Evolutionary conservation across 2,329 filamentous ascomycete genomes (phyloP), one percentile per base, ranked within the genome.

Genomic region (Fusarium praegraminearum): DNA sequence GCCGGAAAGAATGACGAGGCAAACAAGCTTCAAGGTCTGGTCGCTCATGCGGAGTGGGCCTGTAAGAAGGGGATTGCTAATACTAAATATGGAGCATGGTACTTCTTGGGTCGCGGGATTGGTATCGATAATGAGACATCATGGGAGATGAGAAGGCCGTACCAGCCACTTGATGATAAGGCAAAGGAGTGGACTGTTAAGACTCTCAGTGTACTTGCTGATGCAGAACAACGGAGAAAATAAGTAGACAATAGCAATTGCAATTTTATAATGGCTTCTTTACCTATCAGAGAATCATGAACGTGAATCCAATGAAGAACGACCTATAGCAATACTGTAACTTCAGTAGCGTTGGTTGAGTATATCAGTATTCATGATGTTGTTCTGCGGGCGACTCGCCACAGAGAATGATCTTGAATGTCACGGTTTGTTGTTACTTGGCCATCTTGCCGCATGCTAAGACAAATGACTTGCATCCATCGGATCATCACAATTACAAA

Each of bases 11-110:
- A 76, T 1, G 77, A 80, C 0, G 80, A 83, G 50, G 81, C 82
- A 2, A 75, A 71, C 22, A 73, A 70, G 28, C 69, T 84, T 30
- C 83, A 85, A 49, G 79, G 79, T 5, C 63, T 80, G 5, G 80
- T 85, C 0, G 82, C 83, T 2, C 80, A 82, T 49, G 83, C 83
- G 1, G 83, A 85, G 64, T 83, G 82, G 79, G 83, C 83, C 1
- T 85, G 83, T 65, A 85, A 85, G 71, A 84, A 85, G 73, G 79
- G 81, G 0, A 79, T 85, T 26, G 78, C 81, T 1, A 74, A 78
- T 10, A 85, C 83, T 0, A 85, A 85, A 67, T 85, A 80, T 55
- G 83, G 80, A 8, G 79, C 81, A 0, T 82, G 80, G 71, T 75
- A 80, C 62, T 84, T 81, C 64, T 66, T 83, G 0, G 83, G 83